Base-by-base conservation (phyloP, 2,329 filamentous ascomycete genomes). In the Penicillium oxalicum region DNA sequence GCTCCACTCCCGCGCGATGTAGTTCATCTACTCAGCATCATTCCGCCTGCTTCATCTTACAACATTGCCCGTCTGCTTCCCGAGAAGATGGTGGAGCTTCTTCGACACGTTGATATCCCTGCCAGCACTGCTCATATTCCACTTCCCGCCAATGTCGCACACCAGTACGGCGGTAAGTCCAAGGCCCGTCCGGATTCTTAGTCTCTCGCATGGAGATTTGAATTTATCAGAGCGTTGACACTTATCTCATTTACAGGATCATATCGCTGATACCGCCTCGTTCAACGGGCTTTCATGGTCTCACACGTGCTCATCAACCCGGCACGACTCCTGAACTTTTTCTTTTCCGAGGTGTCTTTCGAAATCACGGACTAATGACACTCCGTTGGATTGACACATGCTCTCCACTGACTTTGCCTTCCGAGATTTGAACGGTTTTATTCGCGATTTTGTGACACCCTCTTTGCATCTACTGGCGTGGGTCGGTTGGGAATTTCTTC, bases 11-110 rank as follows among this genome's bases (percentile, higher is more conserved):
- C 91, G 27, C 82, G 87, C 36, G 78, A 82, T 47, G 73, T 84
- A 43, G 75, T 77, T 33, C 76, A 78, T 56, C 68, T 83, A 28
- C 74, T 94, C 9, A 82, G 84, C 56, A 84, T 91, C 52, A 84
- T 94, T 9, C 90, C 90, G 0, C 76, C 81, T 0, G 79, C 87
- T 1, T 80, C 86, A 25, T 77, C 81, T 6, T 96, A 94, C 68
- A 81, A 83, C 45, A 80, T 81, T 18, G 79, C 81, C 35, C 79
- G 82, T 9, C 85, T 95, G 59, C 86, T 80, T 54, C 73, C 89
- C 0, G 74, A 82, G 32, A 83, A 79, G 50, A 76, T 96, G 71
- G 84, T 93, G 5, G 79, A 81, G 29, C 74, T 96, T 36, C 74
- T 98, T 24, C 79, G 83, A 29, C 78, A 82, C 46, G 81, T 85